These are phyloP conservation scores for Venturia nashicola DNA, from an alignment of 2,329 filamentous ascomycete genomes.

Conservation along the genomic window DNA sequence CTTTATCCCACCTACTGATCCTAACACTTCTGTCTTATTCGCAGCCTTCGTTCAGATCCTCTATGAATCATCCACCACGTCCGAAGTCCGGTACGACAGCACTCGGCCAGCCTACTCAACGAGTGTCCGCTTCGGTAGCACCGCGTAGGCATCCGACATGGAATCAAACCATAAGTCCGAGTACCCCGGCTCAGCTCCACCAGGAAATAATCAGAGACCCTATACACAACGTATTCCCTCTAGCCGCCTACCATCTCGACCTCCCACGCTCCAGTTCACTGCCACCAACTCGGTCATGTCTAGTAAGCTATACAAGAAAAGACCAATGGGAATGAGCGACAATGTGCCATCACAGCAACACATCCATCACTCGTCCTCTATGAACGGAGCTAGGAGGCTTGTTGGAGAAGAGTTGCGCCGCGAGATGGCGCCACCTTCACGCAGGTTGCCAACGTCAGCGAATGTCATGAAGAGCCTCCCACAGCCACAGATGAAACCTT, in stretches of 20 bases:
- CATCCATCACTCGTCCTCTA: neutral
- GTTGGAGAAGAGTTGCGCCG: slow-evolving; percentile 6
- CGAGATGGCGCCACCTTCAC: slow-evolving; percentile 3
- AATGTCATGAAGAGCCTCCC: neutral
- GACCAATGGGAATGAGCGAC: slow-evolving; percentile 12
- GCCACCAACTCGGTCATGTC: slow-evolving; percentile 21
- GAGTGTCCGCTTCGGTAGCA: slow-evolving; percentile 22
- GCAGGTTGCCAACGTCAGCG: neutral
- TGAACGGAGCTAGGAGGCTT: neutral
- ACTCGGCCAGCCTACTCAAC: slow-evolving; percentile 16
- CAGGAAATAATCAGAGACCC: neutral
- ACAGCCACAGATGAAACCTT: neutral
- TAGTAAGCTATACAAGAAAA: slow-evolving; percentile 8
- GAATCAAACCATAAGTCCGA: slow-evolving; percentile 28
- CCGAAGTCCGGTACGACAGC: slow-evolving; percentile 21
- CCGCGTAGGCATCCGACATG: slow-evolving; percentile 24
- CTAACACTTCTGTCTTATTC: neutral
- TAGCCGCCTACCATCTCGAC: slow-evolving; percentile 6
- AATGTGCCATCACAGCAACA: slow-evolving; percentile 20
- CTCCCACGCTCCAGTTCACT: slow-evolving; percentile 12
- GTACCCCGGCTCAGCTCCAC: slow-evolving; percentile 11
- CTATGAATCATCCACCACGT: slow-evolving; percentile 26
- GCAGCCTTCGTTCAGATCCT: neutral
- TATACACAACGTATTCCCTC: neutral
- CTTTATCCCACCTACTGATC: neutral